These are phyloP conservation scores for Fagus crenata DNA, from an alignment of 306 rosid genomes.

Conservation along the genomic window DNA sequence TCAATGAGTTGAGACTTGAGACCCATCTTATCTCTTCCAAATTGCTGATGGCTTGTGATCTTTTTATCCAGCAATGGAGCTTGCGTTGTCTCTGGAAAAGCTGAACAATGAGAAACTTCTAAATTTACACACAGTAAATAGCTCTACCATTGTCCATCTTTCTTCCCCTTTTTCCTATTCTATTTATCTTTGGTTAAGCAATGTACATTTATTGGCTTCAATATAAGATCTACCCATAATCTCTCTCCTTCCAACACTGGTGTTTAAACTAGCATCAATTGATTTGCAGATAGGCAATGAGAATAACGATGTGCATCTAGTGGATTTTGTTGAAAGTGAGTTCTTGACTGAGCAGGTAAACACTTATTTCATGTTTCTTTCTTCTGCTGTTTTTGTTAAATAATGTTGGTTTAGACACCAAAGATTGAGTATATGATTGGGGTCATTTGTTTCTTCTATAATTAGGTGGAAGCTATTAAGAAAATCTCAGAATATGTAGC, in stretches of 20 bases:
- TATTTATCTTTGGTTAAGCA: too few species aligned
- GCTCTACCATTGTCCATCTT: background rate
- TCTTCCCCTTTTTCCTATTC: too few species aligned
- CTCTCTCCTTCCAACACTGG: too few species aligned
- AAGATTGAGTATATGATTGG: too few species aligned
- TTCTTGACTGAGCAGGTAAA: slow-evolving; percentile 39
- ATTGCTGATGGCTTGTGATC: too few species aligned
- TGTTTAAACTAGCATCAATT: too few species aligned
- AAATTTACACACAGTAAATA: slow-evolving; percentile 32
- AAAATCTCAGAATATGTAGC: slow-evolving; percentile 44
- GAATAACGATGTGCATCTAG: slow-evolving; percentile 39
- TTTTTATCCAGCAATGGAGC: slow-evolving; percentile 41
- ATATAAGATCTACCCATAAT: too few species aligned
- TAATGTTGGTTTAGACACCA: too few species aligned
- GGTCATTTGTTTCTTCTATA: background rate
- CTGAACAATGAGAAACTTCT: slow-evolving; percentile 45
- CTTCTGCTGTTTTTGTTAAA: background rate
- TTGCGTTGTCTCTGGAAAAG: slow-evolving; percentile 44
- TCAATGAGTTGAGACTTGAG: too few species aligned
- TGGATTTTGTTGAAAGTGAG: slow-evolving; percentile 37
- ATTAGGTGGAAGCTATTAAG: slow-evolving; percentile 41
- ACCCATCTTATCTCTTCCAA: too few species aligned
- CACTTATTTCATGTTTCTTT: background rate
- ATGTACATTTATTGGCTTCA: too few species aligned
- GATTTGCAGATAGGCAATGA: slow-evolving; percentile 37